These are phyloP conservation scores for Trichoderma endophyticum DNA, from an alignment of 2,329 filamentous ascomycete genomes.

Conservation along the genomic window DNA sequence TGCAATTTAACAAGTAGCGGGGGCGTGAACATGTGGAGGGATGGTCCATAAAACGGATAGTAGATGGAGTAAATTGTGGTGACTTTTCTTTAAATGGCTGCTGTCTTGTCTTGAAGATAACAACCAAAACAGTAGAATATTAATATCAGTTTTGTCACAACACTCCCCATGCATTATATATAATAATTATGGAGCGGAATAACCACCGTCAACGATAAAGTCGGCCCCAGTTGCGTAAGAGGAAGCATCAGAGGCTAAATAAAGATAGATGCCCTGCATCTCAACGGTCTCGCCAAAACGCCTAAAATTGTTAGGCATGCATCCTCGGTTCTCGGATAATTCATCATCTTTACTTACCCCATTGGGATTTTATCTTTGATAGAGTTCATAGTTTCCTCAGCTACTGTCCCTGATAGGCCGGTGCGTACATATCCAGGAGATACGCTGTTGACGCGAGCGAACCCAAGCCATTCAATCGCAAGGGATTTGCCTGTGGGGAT, in stretches of 20 bases:
- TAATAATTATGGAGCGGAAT: constrained; percentile 39
- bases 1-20: background rate
- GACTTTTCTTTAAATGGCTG: background rate
- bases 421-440: constrained; percentile 75
- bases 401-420: constrained; percentile 38
- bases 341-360: background rate
- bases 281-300: constrained; percentile 64
- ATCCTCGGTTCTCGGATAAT: background rate
- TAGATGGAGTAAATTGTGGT: background rate
- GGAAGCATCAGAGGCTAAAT: constrained; percentile 22
- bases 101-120: background rate
- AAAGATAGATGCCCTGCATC: constrained; percentile 43
- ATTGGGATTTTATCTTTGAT: constrained; percentile 24
- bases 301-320: background rate
- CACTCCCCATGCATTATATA: background rate
- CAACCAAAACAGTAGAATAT: background rate
- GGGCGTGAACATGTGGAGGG: background rate
- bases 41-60: background rate
- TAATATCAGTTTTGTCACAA: background rate
- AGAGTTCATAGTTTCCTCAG: constrained; percentile 34
- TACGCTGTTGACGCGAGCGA: constrained; percentile 68
- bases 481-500: constrained; percentile 53
- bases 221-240: constrained; percentile 11
- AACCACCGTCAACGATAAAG: constrained; percentile 21
- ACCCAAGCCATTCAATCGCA: constrained; percentile 73